phyloP scores from a whole-genome alignment of 1,284 basidiomycete species.

The Moesziomyces parantarcticus region DNA sequence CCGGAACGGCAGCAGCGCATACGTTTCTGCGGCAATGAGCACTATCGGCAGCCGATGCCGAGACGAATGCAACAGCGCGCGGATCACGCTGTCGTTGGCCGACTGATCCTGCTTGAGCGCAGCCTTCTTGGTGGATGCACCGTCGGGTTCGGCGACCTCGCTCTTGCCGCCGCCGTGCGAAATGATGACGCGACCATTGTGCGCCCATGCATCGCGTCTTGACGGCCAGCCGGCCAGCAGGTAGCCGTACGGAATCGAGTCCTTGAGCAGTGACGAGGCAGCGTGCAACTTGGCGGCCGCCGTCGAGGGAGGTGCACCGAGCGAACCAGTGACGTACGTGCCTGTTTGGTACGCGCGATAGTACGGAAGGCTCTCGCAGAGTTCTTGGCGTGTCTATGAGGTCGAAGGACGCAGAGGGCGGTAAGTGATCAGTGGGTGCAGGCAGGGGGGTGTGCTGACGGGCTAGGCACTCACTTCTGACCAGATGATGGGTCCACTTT shows the following conservation, averaged over 20 bases:
- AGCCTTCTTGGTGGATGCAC: constrained; percentile 9
- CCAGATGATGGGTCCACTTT: constrained; percentile 40
- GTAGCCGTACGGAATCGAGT: constrained; percentile 44
- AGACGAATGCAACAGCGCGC: constrained; percentile 38
- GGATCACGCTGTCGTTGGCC: constrained; percentile 26
- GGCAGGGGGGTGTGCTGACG: neutral
- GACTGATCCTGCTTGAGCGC: constrained; percentile 44
- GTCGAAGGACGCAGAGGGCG: neutral
- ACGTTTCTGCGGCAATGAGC: constrained; percentile 38
- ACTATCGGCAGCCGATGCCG: constrained; percentile 36
- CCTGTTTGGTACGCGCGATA: constrained; percentile 52
- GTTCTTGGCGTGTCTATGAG: constrained; percentile 44
- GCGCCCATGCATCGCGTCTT: constrained; percentile 39
- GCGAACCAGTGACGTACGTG: constrained; percentile 26
- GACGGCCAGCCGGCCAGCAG: constrained; percentile 49
- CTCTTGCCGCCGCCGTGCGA: constrained; percentile 50
- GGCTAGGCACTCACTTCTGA: constrained; percentile 18
- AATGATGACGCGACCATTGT: constrained; percentile 46
- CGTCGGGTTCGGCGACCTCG: constrained; percentile 2
- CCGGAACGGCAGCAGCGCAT: constrained; percentile 40
- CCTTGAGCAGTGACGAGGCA: constrained; percentile 9
- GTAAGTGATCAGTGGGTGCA: neutral
- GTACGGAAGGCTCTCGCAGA: constrained; percentile 53
- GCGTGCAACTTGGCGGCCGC: neutral
- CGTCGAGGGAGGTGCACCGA: constrained; percentile 14